phyloP scores from a whole-genome alignment of 192 early-diverging fungal genomes.

The Powellomyces hirtus region DNA sequence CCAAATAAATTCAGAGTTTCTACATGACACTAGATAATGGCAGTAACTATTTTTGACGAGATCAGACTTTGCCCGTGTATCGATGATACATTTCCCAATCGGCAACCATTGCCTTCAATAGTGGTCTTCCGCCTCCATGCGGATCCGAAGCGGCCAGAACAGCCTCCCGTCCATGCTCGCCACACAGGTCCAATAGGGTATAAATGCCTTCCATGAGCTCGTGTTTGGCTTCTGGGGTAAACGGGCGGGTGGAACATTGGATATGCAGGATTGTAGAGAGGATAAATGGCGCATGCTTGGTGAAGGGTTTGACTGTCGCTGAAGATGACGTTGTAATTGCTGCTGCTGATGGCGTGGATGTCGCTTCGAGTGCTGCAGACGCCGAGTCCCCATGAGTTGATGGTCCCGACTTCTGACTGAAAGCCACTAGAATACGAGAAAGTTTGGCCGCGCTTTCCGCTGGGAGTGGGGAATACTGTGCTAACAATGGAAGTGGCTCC shows the following conservation, averaged over 20 bases:
- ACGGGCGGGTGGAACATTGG: slow-evolving; percentile 39
- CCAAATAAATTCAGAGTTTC: no score
- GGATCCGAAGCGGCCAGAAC: slow-evolving; percentile 61
- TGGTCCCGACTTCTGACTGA: slow-evolving; percentile 9
- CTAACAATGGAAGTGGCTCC: slow-evolving; percentile 1
- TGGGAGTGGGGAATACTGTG: slow-evolving; percentile 28
- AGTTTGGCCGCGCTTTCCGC: slow-evolving; percentile 15
- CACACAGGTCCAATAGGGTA: slow-evolving; percentile 64
- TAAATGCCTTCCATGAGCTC: slow-evolving; percentile 55
- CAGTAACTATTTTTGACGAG: no score
- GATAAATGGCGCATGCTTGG: slow-evolving; percentile 40
- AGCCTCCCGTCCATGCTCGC: slow-evolving; percentile 61
- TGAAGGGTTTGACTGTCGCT: slow-evolving; percentile 33
- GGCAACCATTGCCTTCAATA: slow-evolving; percentile 38
- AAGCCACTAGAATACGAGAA: slow-evolving; percentile 16
- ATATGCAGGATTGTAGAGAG: slow-evolving; percentile 58
- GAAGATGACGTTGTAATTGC: slow-evolving; percentile 4
- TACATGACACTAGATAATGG: no score
- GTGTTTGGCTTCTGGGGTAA: slow-evolving; percentile 28
- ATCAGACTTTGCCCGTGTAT: slow-evolving; percentile 28
- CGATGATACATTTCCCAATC: slow-evolving; percentile 38
- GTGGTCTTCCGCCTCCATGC: slow-evolving; percentile 19
- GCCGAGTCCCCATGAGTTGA: not conserved
- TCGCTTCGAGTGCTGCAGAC: not conserved
- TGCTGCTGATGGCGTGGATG: not conserved